Evolutionary conservation across 176 grass and related monocot species (phyloP), one percentile per base, ranked within the genome.

Genomic region (Stipa capillata): DNA sequence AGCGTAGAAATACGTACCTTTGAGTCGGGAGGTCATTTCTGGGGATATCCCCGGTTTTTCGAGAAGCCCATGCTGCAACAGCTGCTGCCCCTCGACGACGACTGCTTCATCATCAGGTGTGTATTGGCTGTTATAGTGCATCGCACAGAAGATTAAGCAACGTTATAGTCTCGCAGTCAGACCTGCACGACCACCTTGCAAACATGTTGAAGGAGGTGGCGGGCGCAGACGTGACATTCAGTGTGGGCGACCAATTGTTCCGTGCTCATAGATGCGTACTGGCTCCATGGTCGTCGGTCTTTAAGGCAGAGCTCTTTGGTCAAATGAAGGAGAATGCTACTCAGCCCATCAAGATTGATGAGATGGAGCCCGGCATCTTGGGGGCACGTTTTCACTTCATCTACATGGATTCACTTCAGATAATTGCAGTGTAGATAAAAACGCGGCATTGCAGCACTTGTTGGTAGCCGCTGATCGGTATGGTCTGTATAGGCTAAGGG

Each of bases 321-420:
- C 51, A 34, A 2, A 54, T 76, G 51, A 89, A 62, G 28, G 87
- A 89, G 6, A 63, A 75, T 0, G 62, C 18, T 3, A 15, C 28
- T 6, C n/a, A 32, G 1, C 28, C 20, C 32, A 89, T 89, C 61
- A 29, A 52, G 53, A 54, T 85, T 18, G 57, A 81, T 2, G 87
- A 85, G 10, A 85, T 85, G 76, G 82, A 85, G 28, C 76, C 75
- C 5, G 4, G 20, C 2, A 79, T 85, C 43, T 89, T 85, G 1
- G 45, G 85, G 82, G 62, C 62, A 0, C 64, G 85, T 3, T 77
- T 89, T 29, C 54, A 70, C 51, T 89, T 68, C 66, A 79, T 88
- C 42, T 88, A 88, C 39, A 79, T 64, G 0, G 86, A 84, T 28
- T 23, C 11, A 0, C 24, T 84, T 7, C 67, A 0, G 47, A 84